Conservation (phyloP, 345 rosid species). For the Ceriops zippeliana region DNA sequence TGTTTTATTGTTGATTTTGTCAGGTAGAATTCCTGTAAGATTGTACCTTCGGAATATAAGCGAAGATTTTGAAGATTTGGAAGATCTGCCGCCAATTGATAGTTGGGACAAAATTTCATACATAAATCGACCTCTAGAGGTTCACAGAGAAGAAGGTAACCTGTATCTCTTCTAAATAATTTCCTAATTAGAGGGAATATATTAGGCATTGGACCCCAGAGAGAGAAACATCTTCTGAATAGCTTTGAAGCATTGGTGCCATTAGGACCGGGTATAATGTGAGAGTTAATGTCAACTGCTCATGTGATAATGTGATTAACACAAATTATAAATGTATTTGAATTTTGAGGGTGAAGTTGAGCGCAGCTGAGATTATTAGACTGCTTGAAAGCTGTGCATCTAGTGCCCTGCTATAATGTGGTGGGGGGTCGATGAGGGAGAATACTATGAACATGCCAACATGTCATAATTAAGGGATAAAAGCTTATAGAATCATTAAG, state of each 20-base stretch:
- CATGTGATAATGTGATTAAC: neutral
- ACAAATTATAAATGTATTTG: too few species aligned
- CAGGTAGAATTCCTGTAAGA: conserved; percentile 84
- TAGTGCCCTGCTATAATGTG: neutral
- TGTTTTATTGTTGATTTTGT: conserved; percentile 11
- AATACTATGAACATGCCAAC: neutral
- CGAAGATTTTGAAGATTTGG: conserved; percentile 62
- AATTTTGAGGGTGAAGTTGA: too few species aligned
- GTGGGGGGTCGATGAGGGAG: too few species aligned
- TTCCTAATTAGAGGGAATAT: neutral
- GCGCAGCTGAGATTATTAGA: too few species aligned
- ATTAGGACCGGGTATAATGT: too few species aligned
- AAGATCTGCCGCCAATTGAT: conserved; percentile 55
- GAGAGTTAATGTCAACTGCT: neutral
- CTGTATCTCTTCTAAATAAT: conserved; percentile 7
- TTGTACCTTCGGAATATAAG: conserved; percentile 55
- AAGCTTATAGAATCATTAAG: neutral
- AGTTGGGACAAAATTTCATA: conserved; percentile 82
- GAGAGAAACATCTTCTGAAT: too few species aligned
- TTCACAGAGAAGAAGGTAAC: conserved; percentile 69
- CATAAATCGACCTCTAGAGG: conserved; percentile 68
- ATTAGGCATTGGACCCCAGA: neutral
- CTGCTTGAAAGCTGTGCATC: too few species aligned
- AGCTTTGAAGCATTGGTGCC: too few species aligned
- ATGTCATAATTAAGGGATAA: neutral